A percentile compares a stretch with the other conserved stretches of the same genome.
Evolutionary conservation across 371 early-diverging fungal genomes (phyloP).

Genomic region (Zancudomyces culisetae): DNA sequence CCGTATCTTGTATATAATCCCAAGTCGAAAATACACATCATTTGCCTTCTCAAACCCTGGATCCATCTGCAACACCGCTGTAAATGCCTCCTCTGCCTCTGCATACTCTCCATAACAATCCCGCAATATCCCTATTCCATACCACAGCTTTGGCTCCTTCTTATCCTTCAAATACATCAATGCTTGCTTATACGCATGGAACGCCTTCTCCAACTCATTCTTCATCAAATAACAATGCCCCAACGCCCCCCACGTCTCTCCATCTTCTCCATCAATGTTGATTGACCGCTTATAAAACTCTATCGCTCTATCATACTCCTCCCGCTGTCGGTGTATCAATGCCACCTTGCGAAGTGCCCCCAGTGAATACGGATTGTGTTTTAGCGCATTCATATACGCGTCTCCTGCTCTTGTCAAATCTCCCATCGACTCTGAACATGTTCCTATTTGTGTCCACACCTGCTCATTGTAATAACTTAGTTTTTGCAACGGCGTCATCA

Average conservation of each 20-base stretch:
- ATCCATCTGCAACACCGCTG: slow-evolving; percentile 73
- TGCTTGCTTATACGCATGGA: slow-evolving; percentile 85
- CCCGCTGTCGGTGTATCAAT: slow-evolving; percentile 31
- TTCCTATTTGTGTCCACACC: slow-evolving; percentile 2
- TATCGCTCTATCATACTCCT: slow-evolving; percentile 48
- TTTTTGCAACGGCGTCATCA: slow-evolving; percentile 1
- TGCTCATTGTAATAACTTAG: slow-evolving; percentile 1
- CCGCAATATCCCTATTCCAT: slow-evolving; percentile 92
- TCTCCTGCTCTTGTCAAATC: slow-evolving; percentile 56
- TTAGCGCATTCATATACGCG: slow-evolving; percentile 67
- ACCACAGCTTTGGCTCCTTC: slow-evolving; percentile 96
- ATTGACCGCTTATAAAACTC: slow-evolving; percentile 74
- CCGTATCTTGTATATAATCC: slow-evolving; percentile 93
- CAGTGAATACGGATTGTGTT: slow-evolving; percentile 74
- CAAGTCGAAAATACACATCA: slow-evolving; percentile 92
- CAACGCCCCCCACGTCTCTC: slow-evolving; percentile 81
- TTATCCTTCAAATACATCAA: slow-evolving; percentile 69
- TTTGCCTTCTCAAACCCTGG: slow-evolving; percentile 85
- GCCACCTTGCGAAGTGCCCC: slow-evolving; percentile 46
- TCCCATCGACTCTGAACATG: slow-evolving; percentile 46
- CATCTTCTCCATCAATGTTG: slow-evolving; percentile 56
- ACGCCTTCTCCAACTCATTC: slow-evolving; percentile 84
- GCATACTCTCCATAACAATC: slow-evolving; percentile 91
- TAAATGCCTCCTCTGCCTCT: slow-evolving; percentile 93
- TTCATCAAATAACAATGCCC: slow-evolving; percentile 87